Evolutionary conservation across 305 asterid species (phyloP).

Genomic region (Fraxinus paxiana): DNA sequence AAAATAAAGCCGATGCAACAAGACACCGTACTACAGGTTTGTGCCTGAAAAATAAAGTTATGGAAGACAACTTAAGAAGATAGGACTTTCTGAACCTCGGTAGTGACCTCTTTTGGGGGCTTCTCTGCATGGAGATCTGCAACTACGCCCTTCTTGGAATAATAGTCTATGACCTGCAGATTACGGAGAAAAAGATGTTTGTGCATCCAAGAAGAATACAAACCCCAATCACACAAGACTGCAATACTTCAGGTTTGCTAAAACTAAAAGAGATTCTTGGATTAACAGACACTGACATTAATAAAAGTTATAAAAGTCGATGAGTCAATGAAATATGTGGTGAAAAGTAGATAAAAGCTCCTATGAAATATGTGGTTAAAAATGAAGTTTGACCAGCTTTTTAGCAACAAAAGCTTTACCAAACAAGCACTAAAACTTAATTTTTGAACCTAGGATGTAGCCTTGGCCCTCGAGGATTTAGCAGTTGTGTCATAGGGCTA

Average conservation of each 20-base stretch:
- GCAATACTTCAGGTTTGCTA: not conserved
- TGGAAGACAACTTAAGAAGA: slow-evolving; percentile 31
- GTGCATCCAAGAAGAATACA: not conserved
- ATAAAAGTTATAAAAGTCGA: not conserved
- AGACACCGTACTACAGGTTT: not conserved
- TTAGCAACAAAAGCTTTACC: not conserved
- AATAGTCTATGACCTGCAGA: slow-evolving; percentile 63
- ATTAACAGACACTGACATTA: not conserved
- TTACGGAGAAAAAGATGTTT: not conserved
- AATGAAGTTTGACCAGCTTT: not conserved
- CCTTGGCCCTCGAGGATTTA: not conserved
- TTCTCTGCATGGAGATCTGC: slow-evolving; percentile 70
- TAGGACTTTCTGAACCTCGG: slow-evolving; percentile 57
- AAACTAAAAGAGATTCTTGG: not conserved
- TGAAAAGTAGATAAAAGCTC: too few species aligned
- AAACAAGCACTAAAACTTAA: not conserved
- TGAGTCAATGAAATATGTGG: not conserved
- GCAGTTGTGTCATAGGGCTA: not conserved
- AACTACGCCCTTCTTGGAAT: slow-evolving; percentile 50
- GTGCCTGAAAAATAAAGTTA: not conserved
- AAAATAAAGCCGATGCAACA: not conserved
- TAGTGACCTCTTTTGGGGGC: slow-evolving; percentile 51
- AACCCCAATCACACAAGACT: not conserved
- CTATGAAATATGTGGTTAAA: not conserved
- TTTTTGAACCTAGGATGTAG: not conserved